Percentiles rank a stretch among this genome's conserved stretches.
Conservation (phyloP, 2,329 filamentous ascomycete species). For the Eutypa lata region DNA sequence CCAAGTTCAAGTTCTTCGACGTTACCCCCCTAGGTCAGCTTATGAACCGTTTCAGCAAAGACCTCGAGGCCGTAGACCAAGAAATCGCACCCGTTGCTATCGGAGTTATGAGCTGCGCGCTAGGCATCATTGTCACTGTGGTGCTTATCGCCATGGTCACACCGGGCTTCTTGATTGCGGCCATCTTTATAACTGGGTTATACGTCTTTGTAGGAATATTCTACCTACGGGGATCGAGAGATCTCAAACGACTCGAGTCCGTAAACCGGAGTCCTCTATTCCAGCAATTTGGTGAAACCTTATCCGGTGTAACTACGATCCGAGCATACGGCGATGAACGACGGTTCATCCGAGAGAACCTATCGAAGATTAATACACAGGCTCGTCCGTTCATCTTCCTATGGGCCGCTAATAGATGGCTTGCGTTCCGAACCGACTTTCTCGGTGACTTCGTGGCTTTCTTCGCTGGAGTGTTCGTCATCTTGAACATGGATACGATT, state of each 20-base stretch:
- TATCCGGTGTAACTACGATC: constrained; percentile 93
- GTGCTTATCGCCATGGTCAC: constrained; percentile 85
- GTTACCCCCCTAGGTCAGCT: constrained; percentile 91
- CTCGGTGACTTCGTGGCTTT: constrained; percentile 90
- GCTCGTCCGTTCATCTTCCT: constrained; percentile 92
- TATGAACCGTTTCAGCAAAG: constrained; percentile 98
- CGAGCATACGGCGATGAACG: constrained; percentile 93
- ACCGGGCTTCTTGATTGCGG: constrained; percentile 85
- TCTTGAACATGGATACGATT: constrained; percentile 76
- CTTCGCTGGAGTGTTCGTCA: constrained; percentile 88
- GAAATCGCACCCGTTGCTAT: constrained; percentile 93
- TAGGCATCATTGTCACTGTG: constrained; percentile 77
- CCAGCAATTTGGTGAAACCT: constrained; percentile 95
- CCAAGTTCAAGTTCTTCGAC: constrained; percentile 97
- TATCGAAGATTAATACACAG: constrained; percentile 83
- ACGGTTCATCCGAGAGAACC: constrained; percentile 89
- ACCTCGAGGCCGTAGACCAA: constrained; percentile 91
- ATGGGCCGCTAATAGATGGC: constrained; percentile 96
- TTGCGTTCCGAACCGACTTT: constrained; percentile 86
- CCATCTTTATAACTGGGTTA: constrained; percentile 75
- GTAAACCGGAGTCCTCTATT: constrained; percentile 92
- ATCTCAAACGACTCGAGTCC: constrained; percentile 92
- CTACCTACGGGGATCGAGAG: constrained; percentile 89
- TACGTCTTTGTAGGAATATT: constrained; percentile 83
- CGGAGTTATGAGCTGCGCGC: constrained; percentile 61